Evolutionary conservation across 257 asterid genomes (phyloP).

Genomic region (Nicotiana tabacum): DNA sequence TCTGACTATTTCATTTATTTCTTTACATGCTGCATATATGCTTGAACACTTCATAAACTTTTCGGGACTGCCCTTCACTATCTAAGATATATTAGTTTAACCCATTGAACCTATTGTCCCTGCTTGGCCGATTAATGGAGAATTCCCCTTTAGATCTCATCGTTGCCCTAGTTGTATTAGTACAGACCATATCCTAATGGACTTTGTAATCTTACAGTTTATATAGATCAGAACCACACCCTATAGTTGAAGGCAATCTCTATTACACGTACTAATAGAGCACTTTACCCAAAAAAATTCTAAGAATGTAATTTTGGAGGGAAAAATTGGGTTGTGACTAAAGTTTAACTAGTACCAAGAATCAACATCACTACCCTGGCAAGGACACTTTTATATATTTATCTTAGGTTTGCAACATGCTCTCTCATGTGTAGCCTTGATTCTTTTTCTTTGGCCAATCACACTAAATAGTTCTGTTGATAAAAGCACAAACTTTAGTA

Average conservation of each 20-base stretch:
- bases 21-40: conserved; percentile 4
- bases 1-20: not conserved
- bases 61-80: not conserved
- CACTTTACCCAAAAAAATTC: not conserved
- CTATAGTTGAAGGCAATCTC: not conserved
- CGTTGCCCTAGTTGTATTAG: not conserved
- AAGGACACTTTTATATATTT: not conserved
- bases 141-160: conserved; percentile 1
- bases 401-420: not conserved
- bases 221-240: not conserved
- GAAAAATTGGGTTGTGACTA: not conserved
- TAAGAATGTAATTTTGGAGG: not conserved
- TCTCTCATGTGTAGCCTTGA: not conserved
- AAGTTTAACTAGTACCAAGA: not conserved
- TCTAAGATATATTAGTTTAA: not conserved
- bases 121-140: not conserved
- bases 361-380: not conserved
- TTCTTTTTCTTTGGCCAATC: not conserved
- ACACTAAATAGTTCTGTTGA: not conserved
- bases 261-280: not conserved
- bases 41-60: not conserved
- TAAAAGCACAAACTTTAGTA: no score
- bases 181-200: not conserved
- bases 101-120: not conserved
- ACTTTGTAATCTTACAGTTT: not conserved